Percentiles rank a stretch among this genome's conserved stretches.
Evolutionary conservation across 192 early-diverging fungal species (phyloP).

Genomic region (Umbelopsis sp.): DNA sequence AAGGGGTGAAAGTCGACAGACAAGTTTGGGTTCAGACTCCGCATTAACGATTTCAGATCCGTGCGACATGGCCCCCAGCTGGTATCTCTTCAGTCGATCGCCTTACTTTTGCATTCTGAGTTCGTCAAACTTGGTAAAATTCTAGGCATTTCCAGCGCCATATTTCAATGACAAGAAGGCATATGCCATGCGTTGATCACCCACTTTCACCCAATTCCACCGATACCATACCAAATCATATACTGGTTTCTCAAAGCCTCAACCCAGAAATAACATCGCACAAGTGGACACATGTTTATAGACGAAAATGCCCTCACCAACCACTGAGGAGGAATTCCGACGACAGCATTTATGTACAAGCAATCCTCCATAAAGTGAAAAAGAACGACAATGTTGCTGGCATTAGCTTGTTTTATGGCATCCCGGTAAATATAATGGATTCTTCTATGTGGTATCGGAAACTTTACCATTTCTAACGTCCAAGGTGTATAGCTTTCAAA

Average conservation of each 20-base stretch:
- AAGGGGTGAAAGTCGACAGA: too few species aligned
- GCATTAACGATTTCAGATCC: not conserved
- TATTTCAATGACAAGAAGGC: not conserved
- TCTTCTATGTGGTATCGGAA: not conserved
- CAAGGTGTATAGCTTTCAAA: conserved; percentile 28
- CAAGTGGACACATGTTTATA: not conserved
- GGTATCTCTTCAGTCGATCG: too few species aligned
- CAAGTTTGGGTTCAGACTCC: not conserved
- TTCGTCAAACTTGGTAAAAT: not conserved
- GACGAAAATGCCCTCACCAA: conserved; percentile 13
- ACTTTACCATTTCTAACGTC: not conserved
- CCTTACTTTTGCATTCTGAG: too few species aligned
- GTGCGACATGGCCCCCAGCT: too few species aligned
- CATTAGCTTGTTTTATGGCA: conserved; percentile 52
- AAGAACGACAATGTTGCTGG: conserved; percentile 48
- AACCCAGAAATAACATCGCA: not conserved
- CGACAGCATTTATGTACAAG: conserved; percentile 9
- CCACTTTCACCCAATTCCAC: not conserved
- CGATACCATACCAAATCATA: not conserved
- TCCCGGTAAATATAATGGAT: conserved; percentile 35
- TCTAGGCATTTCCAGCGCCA: not conserved
- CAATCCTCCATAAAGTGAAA: conserved; percentile 44
- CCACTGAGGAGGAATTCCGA: conserved; percentile 12
- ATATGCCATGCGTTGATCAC: not conserved
- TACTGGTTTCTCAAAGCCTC: not conserved